Percentiles rank a stretch among this genome's conserved stretches.
Evolutionary conservation across 306 rosid genomes (phyloP).

Genomic region (Cyclanthera cordifolia): DNA sequence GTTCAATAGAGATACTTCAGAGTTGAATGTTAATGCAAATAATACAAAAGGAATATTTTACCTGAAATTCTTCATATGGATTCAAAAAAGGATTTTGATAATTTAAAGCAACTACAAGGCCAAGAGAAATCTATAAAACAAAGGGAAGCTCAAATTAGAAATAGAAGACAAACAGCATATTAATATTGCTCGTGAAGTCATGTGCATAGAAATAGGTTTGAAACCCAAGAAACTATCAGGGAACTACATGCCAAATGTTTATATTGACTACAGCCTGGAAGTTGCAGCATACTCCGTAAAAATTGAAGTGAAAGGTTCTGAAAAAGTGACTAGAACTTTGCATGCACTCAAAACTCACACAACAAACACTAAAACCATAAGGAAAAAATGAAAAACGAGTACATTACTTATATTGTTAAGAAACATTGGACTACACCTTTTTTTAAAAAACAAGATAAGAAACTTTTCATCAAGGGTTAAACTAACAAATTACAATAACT

Average conservation of each 20-base stretch:
- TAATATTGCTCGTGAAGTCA: not conserved
- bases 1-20: not conserved
- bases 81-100: slow-evolving; percentile 70
- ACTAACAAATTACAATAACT: not conserved
- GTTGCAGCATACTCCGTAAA: not conserved
- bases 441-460: too few relatives aligned
- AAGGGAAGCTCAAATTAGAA: slow-evolving; percentile 8
- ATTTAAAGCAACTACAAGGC: slow-evolving; percentile 84
- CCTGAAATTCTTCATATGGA: slow-evolving; percentile 97
- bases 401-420: not conserved
- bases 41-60: slow-evolving; percentile 17
- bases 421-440: not conserved
- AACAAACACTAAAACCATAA: too few relatives aligned
- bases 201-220: not conserved
- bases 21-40: not conserved
- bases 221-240: not conserved
- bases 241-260: not conserved
- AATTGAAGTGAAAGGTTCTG: not conserved
- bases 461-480: too few relatives aligned
- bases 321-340: not conserved
- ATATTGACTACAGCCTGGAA: not conserved
- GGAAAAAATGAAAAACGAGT: not conserved
- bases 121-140: slow-evolving; percentile 59
- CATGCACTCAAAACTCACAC: too few relatives aligned
- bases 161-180: not conserved